Evolutionary conservation across 208 protist species (phyloP), one percentile per base, ranked within the genome.

Genomic region (Crithidia thermophila): DNA sequence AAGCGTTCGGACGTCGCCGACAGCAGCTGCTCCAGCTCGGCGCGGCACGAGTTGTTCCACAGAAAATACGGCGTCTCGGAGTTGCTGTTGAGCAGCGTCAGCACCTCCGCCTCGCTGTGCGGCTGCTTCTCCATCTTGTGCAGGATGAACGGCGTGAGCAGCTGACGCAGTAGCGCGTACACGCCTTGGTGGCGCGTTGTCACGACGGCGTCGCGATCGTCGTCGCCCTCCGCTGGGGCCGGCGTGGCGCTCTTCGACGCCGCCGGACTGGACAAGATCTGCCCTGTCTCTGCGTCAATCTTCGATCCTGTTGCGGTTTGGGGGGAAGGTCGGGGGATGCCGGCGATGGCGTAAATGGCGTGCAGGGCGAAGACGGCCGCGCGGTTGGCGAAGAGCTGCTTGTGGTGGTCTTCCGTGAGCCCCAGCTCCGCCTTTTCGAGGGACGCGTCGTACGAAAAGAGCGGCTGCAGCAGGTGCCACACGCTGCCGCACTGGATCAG

Each of bases 391-490:
- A 91, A 91, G 36, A 94, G 79, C 69, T 98, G 94, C 46, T 47
- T 67, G 76, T 97, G 93, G 50, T 81, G 82, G 20, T 83, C 81
- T 47, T 93, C 92, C 21, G 82, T 51, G 27, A 93, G 68, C 37
- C 77, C 33, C 36, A 82, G 36, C 76, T 79, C 92, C 14, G 76
- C 84, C 28, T 87, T 79, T 18, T 91, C 77, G 6, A 98, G 60
- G 23, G 96, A 98, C 40, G 80, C 75, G 72, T 98, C 96, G 74
- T 98, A 98, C 6, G 69, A 55, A 49, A 98, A 95, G 14, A 98
- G 69, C 8, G 84, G 80, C 23, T 65, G 53, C 10, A 98, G 70
- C 30, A 98, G 66, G 63, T 96, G 84, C 88, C 90, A 98, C 5
- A 96, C 25, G 9, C 76, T 87, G n/a, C 94, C 94, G 34, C 52